Evolutionary conservation across 2,329 filamentous ascomycete genomes (phyloP), one percentile per base, ranked within the genome.

Genomic region (Nemania sp.): DNA sequence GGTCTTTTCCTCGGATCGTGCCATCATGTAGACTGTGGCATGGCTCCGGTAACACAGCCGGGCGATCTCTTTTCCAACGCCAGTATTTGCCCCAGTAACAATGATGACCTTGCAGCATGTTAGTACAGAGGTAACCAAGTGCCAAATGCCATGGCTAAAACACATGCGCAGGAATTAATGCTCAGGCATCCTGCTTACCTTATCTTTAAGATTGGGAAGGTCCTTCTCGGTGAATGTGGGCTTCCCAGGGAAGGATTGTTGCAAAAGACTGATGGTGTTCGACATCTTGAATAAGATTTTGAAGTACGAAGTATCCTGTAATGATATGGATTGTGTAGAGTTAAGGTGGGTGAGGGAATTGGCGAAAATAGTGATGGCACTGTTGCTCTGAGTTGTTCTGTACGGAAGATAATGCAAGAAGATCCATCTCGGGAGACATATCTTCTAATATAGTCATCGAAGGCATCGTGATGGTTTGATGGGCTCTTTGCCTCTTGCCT

Each of bases 81-180:
- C 57, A 11, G 56, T 53, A 23, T 56, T 59, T 2, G 56, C 37
- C 30, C 52, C 49, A 12, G 53, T 58, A 3, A 58, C 51, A 24
- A 55, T 43, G 23, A 36, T 41, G n/a, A 54, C 46, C 50, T 54
- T 15, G 22, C 1, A 6, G 20, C 19, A 26, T 23, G 22, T 28
- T 33, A 34, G 22, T 22, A 28, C 26, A 23, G 14, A 1, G 17
- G 19, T 22, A 12, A 12, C 9, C 17, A 7, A 11, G 34, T 37
- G 34, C 19, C 19, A 3, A 12, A 23, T 14, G 19, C 36, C 11
- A 12, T 39, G 19, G 36, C 36, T 22, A 23, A 20, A 7, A 14
- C 17, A 3, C 5, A 36, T 41, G 9, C 11, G 19, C 15, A 37
- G 20, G 15, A 37, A 19, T 19, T 11, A 20, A 39, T 22, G 19